Evolutionary conservation across 345 rosid genomes (phyloP).

Genomic region (Populus nigra): DNA sequence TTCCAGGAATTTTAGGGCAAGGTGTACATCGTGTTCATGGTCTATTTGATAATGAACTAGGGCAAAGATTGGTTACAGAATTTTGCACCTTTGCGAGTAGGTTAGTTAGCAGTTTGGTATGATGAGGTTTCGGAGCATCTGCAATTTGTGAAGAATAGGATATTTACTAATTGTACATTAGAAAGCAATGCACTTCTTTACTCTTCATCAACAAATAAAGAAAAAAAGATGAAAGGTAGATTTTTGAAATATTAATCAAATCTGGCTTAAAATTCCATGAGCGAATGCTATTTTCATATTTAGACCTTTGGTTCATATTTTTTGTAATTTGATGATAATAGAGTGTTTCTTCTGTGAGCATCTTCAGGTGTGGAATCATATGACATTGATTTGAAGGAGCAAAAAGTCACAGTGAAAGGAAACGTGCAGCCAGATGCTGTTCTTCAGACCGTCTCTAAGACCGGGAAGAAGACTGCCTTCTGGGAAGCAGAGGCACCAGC

Average conservation of each 20-base stretch:
- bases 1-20: neutral
- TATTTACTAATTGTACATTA: neutral
- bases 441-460: slow-evolving; percentile 73
- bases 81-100: neutral
- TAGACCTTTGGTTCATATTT: neutral
- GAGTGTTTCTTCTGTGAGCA: neutral
- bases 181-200: neutral
- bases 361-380: slow-evolving; percentile 71
- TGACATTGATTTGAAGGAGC: slow-evolving; percentile 71
- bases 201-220: neutral
- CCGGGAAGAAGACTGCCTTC: slow-evolving; percentile 73
- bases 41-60: neutral
- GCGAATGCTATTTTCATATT: neutral
- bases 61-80: neutral
- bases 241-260: neutral
- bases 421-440: slow-evolving; percentile 78
- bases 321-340: neutral
- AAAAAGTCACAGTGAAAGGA: slow-evolving; percentile 85
- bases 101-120: neutral
- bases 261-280: neutral
- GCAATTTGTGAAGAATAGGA: neutral
- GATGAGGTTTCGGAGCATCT: neutral
- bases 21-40: neutral
- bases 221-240: neutral
- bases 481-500: slow-evolving; percentile 65